Evolutionary conservation across 2,329 filamentous ascomycete genomes (phyloP).

Genomic region (Diaporthe capsici): DNA sequence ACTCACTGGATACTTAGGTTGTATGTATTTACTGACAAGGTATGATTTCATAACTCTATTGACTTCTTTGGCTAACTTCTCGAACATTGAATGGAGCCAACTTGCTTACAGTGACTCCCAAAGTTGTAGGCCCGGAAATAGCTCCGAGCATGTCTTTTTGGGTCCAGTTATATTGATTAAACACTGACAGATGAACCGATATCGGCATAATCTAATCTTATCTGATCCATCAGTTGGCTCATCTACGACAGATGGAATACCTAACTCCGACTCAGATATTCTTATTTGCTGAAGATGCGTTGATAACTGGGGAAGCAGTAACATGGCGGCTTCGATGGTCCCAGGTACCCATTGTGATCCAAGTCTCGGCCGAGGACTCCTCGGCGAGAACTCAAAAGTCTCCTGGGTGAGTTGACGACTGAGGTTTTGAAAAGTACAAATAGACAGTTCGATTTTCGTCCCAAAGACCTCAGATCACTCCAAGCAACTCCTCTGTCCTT

Average conservation of each 20-base stretch:
- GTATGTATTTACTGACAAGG: not conserved
- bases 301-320: not conserved
- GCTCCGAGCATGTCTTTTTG: not conserved
- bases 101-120: not conserved
- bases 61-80: no score
- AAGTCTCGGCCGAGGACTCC: not conserved
- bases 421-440: not conserved
- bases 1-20: not conserved
- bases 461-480: not conserved
- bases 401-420: not conserved
- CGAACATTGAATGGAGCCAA: not conserved
- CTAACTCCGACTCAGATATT: not conserved
- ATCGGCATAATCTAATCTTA: constrained; percentile 3
- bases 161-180: not conserved
- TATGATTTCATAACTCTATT: not conserved
- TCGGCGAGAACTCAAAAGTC: not conserved
- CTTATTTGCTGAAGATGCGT: not conserved
- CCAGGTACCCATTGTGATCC: not conserved
- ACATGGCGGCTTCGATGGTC: not conserved
- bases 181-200: not conserved
- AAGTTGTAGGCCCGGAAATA: not conserved
- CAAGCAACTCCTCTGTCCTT: not conserved
- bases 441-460: not conserved
- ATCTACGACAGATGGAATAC: not conserved
- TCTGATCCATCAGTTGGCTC: constrained; percentile 13